These are phyloP conservation scores for Candida ulmi DNA, from an alignment of 805 yeast genomes.

Conservation along the genomic window DNA sequence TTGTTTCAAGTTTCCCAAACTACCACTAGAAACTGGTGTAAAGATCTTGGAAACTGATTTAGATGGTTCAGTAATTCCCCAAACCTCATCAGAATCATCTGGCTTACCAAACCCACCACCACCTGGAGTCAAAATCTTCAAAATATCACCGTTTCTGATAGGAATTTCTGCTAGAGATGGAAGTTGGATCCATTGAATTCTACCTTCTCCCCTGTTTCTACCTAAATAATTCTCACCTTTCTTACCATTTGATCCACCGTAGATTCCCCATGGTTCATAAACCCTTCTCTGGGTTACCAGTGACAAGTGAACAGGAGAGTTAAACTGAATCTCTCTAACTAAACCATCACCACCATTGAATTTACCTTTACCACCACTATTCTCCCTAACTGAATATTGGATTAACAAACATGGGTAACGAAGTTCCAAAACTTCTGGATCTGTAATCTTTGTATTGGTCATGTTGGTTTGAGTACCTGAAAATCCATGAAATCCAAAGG, in stretches of 20 bases:
- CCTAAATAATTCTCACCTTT: slow-evolving; percentile 38
- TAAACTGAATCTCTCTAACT: slow-evolving; percentile 43
- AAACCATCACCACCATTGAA: slow-evolving; percentile 49
- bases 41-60: slow-evolving; percentile 4
- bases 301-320: slow-evolving; percentile 34
- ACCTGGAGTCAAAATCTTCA: slow-evolving; percentile 36
- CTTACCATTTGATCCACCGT: slow-evolving; percentile 48
- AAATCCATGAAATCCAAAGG: slow-evolving; percentile 44
- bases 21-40: slow-evolving; percentile 20
- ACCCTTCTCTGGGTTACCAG: slow-evolving; percentile 48
- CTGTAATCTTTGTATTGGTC: slow-evolving; percentile 50
- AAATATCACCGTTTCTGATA: slow-evolving; percentile 31
- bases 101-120: slow-evolving; percentile 41
- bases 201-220: slow-evolving; percentile 27
- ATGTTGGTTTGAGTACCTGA: slow-evolving; percentile 51
- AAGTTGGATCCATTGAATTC: slow-evolving; percentile 28
- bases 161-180: slow-evolving; percentile 30
- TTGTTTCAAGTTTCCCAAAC: slow-evolving; percentile 15
- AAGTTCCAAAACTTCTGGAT: slow-evolving; percentile 47
- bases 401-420: slow-evolving; percentile 45
- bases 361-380: slow-evolving; percentile 45
- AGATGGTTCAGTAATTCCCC: slow-evolving; percentile 15
- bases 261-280: slow-evolving; percentile 47
- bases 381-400: slow-evolving; percentile 37
- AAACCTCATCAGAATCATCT: slow-evolving; percentile 19